Evolutionary conservation across 2,329 filamentous ascomycete genomes (phyloP).

Genomic region (Colletotrichum sp.): DNA sequence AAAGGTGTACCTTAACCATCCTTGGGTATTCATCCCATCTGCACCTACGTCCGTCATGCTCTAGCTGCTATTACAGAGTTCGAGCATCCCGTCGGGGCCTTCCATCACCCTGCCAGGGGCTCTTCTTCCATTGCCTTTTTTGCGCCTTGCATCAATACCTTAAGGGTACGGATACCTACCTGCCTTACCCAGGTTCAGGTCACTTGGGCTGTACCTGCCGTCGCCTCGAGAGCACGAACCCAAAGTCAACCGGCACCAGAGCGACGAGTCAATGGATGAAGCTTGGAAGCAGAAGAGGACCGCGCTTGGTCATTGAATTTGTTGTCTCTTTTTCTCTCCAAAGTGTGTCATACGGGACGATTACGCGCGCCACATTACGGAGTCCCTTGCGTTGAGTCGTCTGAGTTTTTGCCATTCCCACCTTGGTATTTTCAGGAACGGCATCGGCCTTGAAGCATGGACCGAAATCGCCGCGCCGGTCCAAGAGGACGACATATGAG

Average conservation of each 20-base stretch:
- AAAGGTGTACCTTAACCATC: background rate
- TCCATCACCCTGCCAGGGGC: background rate
- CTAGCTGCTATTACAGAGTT: background rate
- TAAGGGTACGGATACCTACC: background rate
- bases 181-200: background rate
- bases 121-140: background rate
- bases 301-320: background rate
- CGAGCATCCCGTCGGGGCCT: background rate
- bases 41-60: background rate
- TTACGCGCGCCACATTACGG: background rate
- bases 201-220: background rate
- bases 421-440: background rate
- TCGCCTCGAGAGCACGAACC: background rate
- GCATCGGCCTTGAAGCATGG: background rate
- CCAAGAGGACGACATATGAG: background rate
- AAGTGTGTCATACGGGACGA: background rate
- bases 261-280: background rate
- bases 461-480: background rate
- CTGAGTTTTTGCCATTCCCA: slow-evolving; percentile 11
- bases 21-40: background rate
- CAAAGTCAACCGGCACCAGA: background rate
- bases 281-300: background rate
- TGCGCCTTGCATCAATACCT: background rate
- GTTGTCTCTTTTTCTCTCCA: background rate
- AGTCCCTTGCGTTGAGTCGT: slow-evolving; percentile 14